These are phyloP conservation scores for Fraxinus nigra DNA, from an alignment of 305 asterid genomes.

Conservation along the genomic window DNA sequence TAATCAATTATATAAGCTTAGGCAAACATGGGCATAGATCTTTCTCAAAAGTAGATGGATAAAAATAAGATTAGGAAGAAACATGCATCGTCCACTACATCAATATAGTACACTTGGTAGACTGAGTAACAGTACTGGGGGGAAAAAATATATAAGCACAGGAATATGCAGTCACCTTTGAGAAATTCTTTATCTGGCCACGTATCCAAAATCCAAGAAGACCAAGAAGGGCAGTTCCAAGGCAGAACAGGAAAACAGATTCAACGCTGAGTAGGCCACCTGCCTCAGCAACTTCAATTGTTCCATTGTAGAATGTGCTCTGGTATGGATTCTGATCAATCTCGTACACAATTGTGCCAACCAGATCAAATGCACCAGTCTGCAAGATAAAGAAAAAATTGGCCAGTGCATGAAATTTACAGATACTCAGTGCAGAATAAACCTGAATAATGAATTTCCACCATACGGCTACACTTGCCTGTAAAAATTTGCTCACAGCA, in stretches of 20 bases:
- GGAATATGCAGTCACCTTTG: slow-evolving; percentile 55
- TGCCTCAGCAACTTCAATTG: slow-evolving; percentile 84
- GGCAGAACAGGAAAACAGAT: slow-evolving; percentile 85
- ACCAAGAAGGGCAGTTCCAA: slow-evolving; percentile 63
- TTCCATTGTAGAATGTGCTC: slow-evolving; percentile 81
- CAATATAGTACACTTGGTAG: not conserved
- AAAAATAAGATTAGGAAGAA: not conserved
- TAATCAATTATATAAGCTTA: not conserved
- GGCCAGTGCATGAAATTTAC: not conserved
- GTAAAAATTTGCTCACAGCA: slow-evolving; percentile 93
- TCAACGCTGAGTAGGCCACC: slow-evolving; percentile 85
- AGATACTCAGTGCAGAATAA: not conserved
- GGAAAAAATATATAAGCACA: not conserved
- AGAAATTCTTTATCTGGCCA: slow-evolving; percentile 57
- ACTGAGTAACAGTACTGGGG: not conserved
- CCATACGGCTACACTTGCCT: slow-evolving; percentile 44
- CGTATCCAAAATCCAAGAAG: slow-evolving; percentile 68
- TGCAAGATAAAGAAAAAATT: slow-evolving; percentile 29
- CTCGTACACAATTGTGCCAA: slow-evolving; percentile 84
- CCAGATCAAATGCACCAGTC: slow-evolving; percentile 91
- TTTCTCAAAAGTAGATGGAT: not conserved
- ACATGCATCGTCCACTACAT: not conserved
- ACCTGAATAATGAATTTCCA: not conserved
- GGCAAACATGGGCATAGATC: not conserved
- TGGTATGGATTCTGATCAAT: slow-evolving; percentile 76